Conservation (phyloP, 202 grass and related monocot species). For the Musa balbisiana region DNA sequence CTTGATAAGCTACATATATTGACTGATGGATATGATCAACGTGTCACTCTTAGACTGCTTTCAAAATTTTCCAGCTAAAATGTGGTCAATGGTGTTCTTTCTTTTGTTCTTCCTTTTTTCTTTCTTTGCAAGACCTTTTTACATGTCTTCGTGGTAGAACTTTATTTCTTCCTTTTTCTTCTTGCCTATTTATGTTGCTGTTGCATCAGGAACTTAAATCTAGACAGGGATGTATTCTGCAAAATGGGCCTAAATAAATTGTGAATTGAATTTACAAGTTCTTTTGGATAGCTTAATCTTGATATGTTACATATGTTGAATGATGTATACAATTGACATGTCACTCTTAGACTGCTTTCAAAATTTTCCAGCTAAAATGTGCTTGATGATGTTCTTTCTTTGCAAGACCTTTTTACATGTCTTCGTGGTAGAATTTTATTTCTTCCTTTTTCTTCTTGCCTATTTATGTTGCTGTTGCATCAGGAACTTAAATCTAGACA, state of each 20-base stretch:
- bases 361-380: background rate
- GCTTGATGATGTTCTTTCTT: background rate
- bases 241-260: background rate
- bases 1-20: background rate
- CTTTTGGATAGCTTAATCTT: background rate
- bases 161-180: no score
- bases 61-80: background rate
- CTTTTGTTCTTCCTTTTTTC: no score
- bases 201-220: no score
- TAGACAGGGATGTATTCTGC: no score
- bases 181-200: no score
- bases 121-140: no score
- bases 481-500: background rate
- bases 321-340: no score
- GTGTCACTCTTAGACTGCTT: background rate
- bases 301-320: background rate
- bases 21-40: no score
- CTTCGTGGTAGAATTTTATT: background rate
- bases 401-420: background rate
- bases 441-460: background rate
- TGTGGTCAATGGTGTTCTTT: background rate
- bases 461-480: constrained; percentile 10
- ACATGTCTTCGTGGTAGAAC: no score
- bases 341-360: background rate
- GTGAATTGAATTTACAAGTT: background rate